Conservation (phyloP, 2,329 filamentous ascomycete species). For the Anthostomella pinea region DNA sequence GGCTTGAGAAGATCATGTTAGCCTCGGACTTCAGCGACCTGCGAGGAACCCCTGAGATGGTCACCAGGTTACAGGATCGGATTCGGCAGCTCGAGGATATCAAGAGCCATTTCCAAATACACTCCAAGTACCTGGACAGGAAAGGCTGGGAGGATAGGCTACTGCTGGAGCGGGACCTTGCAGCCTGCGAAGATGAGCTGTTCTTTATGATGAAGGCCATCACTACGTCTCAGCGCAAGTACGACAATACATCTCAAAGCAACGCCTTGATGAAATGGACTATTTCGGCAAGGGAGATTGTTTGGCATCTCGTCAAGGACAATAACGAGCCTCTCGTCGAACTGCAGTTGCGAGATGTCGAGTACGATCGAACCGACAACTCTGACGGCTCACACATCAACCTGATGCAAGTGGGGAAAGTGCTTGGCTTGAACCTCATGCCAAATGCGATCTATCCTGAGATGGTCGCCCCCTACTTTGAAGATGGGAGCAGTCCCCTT, state of each 20-base stretch:
- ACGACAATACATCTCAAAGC: slow-evolving; percentile 68
- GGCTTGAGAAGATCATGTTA: slow-evolving; percentile 97
- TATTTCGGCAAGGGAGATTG: slow-evolving; percentile 90
- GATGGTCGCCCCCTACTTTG: slow-evolving; percentile 88
- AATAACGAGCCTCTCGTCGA: slow-evolving; percentile 86
- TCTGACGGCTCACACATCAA: slow-evolving; percentile 97
- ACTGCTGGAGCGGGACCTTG: slow-evolving; percentile 82
- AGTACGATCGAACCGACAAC: slow-evolving; percentile 95
- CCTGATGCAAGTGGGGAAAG: slow-evolving; percentile 79
- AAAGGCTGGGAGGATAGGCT: slow-evolving; percentile 90
- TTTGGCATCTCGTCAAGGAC: slow-evolving; percentile 93
- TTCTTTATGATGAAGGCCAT: slow-evolving; percentile 99
- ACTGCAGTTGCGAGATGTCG: slow-evolving; percentile 84
- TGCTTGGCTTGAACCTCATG: slow-evolving; percentile 86
- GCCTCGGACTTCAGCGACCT: slow-evolving; percentile 98
- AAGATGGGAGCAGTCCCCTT: slow-evolving; percentile 56
- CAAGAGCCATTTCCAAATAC: slow-evolving; percentile 92
- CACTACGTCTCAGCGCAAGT: slow-evolving; percentile 88
- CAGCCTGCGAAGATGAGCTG: slow-evolving; percentile 89
- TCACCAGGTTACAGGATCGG: slow-evolving; percentile 84
- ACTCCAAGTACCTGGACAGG: slow-evolving; percentile 81
- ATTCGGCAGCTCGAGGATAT: slow-evolving; percentile 95
- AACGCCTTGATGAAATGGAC: slow-evolving; percentile 86
- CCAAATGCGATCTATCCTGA: slow-evolving; percentile 90
- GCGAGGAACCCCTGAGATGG: slow-evolving; percentile 88